Conservation (phyloP, 306 rosid species). For the Benincasa hispida region DNA sequence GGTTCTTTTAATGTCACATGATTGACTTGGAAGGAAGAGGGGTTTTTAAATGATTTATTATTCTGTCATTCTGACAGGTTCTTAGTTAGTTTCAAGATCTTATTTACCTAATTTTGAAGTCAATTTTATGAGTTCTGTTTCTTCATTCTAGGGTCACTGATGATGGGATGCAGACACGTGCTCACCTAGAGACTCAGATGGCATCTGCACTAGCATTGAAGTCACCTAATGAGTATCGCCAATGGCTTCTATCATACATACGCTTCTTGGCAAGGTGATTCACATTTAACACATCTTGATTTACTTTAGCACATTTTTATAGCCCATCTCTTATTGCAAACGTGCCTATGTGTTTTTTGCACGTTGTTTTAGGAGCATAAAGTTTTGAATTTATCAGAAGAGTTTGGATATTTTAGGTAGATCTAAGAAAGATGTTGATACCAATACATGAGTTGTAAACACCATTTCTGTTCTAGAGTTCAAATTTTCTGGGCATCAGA, state of each 20-base stretch:
- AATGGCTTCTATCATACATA: slow-evolving; percentile 68
- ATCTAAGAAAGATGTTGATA: background rate
- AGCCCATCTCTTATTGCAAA: background rate
- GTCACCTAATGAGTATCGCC: slow-evolving; percentile 87
- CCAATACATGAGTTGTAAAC: background rate
- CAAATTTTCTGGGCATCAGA: background rate
- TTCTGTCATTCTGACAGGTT: background rate
- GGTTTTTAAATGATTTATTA: background rate
- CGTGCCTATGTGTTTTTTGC: background rate
- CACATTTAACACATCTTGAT: background rate
- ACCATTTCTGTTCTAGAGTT: background rate
- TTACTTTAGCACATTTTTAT: background rate
- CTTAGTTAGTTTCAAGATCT: background rate
- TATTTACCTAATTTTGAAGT: background rate
- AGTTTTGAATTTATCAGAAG: background rate
- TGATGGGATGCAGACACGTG: slow-evolving; percentile 94
- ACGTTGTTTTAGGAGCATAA: background rate
- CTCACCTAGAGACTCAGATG: slow-evolving; percentile 90
- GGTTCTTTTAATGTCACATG: background rate
- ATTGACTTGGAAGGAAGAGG: background rate
- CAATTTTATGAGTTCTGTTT: background rate
- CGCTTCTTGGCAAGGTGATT: slow-evolving; percentile 86
- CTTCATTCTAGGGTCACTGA: slow-evolving; percentile 59
- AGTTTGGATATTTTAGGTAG: background rate
- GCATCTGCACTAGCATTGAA: slow-evolving; percentile 80